Evolutionary conservation across 2,329 filamentous ascomycete genomes (phyloP), one percentile per base, ranked within the genome.

Genomic region (Elsinoe ampelina): DNA sequence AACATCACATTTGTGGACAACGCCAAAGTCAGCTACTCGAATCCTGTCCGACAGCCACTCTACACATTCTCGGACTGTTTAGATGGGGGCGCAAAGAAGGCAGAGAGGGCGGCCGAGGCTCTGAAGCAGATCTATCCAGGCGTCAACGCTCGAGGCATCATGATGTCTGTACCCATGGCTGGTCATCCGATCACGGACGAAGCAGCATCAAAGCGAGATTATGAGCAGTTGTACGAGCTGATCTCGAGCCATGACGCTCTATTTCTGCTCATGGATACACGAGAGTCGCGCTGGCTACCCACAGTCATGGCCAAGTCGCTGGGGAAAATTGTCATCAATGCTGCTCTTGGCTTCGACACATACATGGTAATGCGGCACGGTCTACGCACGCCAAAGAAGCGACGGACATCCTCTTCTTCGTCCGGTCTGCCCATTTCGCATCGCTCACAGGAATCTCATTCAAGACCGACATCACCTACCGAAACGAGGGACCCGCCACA

Each of bases 301-400:
- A 97, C 92, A 0, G 83, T 98, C 13, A 95, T 98, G 85, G 92
- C 87, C 39, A 98, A 97, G 71, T 85, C 91, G 2, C 82, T 85
- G 1, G 87, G 86, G 34, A 98, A 98, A 74, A 89, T 97, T 61
- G 92, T 98, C 20, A 86, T 98, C 80, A 98, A 97, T 70, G 90
- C 92, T 6, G 93, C 93, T 1, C 79, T 98, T 2, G 93, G 93
- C 0, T 98, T 98, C 66, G 93, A 98, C 71, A 93, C 90, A 0
- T 98, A 89, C 65, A 90, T 98, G 2, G 90, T 95, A 35, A 97
- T 98, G 93, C 83, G 93, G 57, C 93, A 98, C 70, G 93, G 93
- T 1, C 77, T 89, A 5, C 80, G 82, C 63, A 48, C 60, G 3
- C 54, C 58, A 15, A 43, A 15, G 30, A 15, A 55, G 2, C 13